Evolutionary conservation across 148 eudicot species (phyloP), one percentile per base, ranked within the genome.

Genomic region (Vaccinium macrocarpon): DNA sequence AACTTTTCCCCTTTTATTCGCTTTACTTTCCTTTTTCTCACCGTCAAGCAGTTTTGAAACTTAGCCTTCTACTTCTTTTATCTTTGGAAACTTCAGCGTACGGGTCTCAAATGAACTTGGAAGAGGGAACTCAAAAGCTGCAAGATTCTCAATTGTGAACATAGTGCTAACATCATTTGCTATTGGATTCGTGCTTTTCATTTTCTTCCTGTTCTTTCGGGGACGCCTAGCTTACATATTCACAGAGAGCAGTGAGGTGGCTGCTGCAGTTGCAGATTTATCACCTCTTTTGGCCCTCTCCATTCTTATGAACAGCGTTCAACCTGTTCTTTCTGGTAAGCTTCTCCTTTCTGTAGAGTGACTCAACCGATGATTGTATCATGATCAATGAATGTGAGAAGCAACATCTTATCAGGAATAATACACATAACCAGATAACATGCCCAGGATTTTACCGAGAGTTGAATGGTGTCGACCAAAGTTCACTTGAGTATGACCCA

Each of bases 301-400:
- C 11, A 90, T 94, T 82, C 91, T 94, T 29, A 83, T 92, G 35
- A 91, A 90, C 80, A 91, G 91, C 55, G 83, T 92, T 76, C 93
- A 92, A 86, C 93, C 95, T 15, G 93, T 92, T 73, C 89, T 94
- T 82, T 94, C 97, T 52, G 97, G 97, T 89, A 85, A 86, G 48
- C 76, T 52, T 6, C 25, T 27, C 61, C 80, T 32, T 68, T 59
- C 51, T 32, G 23, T 12, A 27, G 2, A 68, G 38, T 2, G 0
- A 68, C 73, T 68, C 73, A 9, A 68, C 16, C 19, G 27, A 11
- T 27, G n/a, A 27, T 32, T 56, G 66, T 18, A 56, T 57, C 18
- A 6, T 16, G 5, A 32, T 29, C 42, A 70, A 14, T 29, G 75
- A 29, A 68, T 68, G 35, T 64, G 35, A 11, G 16, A 27, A 27